A percentile compares a stretch with the other conserved stretches of the same genome.
These are phyloP conservation scores for Globisporangium splendens DNA, from an alignment of 352 stramenopile genomes.

Conservation along the genomic window DNA sequence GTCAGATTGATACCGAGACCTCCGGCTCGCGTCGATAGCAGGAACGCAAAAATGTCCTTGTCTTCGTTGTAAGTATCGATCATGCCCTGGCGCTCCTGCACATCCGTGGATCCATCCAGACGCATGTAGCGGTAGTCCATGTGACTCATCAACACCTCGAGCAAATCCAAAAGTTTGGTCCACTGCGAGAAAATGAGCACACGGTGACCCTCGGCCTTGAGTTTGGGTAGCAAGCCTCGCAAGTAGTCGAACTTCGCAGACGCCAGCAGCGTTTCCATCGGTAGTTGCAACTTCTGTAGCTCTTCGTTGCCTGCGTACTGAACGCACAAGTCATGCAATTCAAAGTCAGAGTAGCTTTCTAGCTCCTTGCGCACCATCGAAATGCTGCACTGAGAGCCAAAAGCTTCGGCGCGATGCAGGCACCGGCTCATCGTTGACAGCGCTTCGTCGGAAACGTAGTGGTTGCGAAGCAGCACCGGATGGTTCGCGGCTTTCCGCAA, in stretches of 20 bases:
- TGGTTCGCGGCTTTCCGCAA: slow-evolving; percentile 98
- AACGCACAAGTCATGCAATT: slow-evolving; percentile 92
- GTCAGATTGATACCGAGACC: slow-evolving; percentile 98
- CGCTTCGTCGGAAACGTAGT: slow-evolving; percentile 69
- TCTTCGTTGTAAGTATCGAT: slow-evolving; percentile 90
- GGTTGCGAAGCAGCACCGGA: slow-evolving; percentile 90
- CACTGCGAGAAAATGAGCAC: slow-evolving; percentile 98
- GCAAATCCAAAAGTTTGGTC: slow-evolving; percentile 94
- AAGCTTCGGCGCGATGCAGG: slow-evolving; percentile 78
- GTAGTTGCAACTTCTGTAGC: slow-evolving; percentile 83
- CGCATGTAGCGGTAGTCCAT: slow-evolving; percentile 76
- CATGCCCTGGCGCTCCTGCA: slow-evolving; percentile 67
- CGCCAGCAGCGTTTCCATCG: slow-evolving; percentile 85
- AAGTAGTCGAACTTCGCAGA: slow-evolving; percentile 95
- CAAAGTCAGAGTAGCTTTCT: slow-evolving; percentile 93
- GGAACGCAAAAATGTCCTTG: slow-evolving; percentile 93
- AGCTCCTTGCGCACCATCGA: slow-evolving; percentile 91
- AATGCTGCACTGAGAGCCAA: slow-evolving; percentile 80
- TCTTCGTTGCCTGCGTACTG: slow-evolving; percentile 81
- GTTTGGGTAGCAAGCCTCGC: slow-evolving; percentile 81
- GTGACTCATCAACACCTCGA: slow-evolving; percentile 83
- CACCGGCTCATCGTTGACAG: slow-evolving; percentile 79
- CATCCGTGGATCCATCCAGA: slow-evolving; percentile 74
- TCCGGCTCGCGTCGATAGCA: slow-evolving; percentile 96
- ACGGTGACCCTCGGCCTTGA: slow-evolving; percentile 86